Evolutionary conservation across 2,329 filamentous ascomycete species (phyloP), one percentile per base, ranked within the genome.

Genomic region (Hypoxylon sp.): DNA sequence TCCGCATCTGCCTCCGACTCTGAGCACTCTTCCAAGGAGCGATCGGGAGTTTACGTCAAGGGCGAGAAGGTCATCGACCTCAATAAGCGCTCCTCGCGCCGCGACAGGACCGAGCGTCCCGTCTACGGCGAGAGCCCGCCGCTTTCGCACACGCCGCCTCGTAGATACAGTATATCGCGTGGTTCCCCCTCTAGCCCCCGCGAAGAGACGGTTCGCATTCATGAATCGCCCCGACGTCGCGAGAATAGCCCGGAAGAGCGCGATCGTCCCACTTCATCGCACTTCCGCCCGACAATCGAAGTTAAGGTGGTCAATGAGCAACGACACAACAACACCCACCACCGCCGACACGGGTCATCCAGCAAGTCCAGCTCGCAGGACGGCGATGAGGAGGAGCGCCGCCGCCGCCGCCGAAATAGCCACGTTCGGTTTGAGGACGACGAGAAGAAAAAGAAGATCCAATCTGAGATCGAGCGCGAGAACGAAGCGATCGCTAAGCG

Each of bases 61-160:
- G 81, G 77, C 58, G 76, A 78, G 30, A 80, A 77, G 71, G 73
- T 80, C 2, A 58, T 81, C 50, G 79, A 81, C 56, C 57, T 79
- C 61, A 75, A 77, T 70, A 78, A 50, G 55, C 69, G 72, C 20
- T 68, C 73, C n/a, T 75, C 75, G 44, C 75, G 73, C 56, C 73
- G 74, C 63, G 68, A 79, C 48, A 79, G 78, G 64, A 78, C 79
- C 55, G 84, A 86, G 68, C 82, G 83, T 62, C 78, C 83, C 59
- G 72, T 84, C 61, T 79, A 86, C 62, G 79, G 83, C 57, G 81
- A 85, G 66, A 79, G 79, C 69, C 83, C 83, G 2, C 81, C 84
- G 11, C 82, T 81, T 7, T 81, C 84, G 37, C 80, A 82, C 62
- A 84, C 84, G 30, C 82, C 85, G 27, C 83, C 85, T n/a, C 82